Evolutionary conservation across 257 asterid genomes (phyloP).

Genomic region (Ilex aquifolium): DNA sequence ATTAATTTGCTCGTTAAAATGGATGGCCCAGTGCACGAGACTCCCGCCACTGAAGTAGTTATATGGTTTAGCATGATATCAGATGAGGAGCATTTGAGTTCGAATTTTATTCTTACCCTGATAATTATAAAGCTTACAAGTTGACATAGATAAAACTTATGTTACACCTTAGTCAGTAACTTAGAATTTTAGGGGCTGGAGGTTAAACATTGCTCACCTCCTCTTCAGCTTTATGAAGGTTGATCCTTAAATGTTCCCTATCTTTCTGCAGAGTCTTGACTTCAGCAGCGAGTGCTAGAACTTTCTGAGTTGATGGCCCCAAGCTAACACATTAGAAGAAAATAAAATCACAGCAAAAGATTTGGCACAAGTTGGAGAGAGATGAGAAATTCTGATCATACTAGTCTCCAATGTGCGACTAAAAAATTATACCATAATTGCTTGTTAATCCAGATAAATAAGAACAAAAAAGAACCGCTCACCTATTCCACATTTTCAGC

Average conservation of each 20-base stretch:
- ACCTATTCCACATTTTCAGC: slow-evolving; percentile 59
- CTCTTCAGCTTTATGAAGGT: slow-evolving; percentile 79
- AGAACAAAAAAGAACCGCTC: slow-evolving; percentile 10
- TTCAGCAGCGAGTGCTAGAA: slow-evolving; percentile 58
- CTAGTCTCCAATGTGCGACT: no score
- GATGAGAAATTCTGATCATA: no score
- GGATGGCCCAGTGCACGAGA: background rate
- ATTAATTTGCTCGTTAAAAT: no score
- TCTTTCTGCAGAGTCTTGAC: slow-evolving; percentile 49
- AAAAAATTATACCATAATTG: background rate
- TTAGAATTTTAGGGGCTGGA: no score
- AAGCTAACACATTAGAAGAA: slow-evolving; percentile 38
- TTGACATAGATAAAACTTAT: background rate
- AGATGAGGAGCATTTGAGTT: background rate
- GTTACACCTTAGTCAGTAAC: background rate
- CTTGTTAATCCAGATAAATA: background rate
- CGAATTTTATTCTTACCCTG: background rate
- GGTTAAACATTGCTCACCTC: slow-evolving; percentile 43
- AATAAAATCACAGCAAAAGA: slow-evolving; percentile 19
- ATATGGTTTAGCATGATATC: background rate
- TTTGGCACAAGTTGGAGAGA: slow-evolving; percentile 3
- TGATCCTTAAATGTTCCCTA: slow-evolving; percentile 60
- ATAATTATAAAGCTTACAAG: background rate
- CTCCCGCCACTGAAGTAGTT: background rate
- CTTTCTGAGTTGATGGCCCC: slow-evolving; percentile 56